Evolutionary conservation across 805 yeast genomes (phyloP).

Genomic region (Myxozyma udenii): DNA sequence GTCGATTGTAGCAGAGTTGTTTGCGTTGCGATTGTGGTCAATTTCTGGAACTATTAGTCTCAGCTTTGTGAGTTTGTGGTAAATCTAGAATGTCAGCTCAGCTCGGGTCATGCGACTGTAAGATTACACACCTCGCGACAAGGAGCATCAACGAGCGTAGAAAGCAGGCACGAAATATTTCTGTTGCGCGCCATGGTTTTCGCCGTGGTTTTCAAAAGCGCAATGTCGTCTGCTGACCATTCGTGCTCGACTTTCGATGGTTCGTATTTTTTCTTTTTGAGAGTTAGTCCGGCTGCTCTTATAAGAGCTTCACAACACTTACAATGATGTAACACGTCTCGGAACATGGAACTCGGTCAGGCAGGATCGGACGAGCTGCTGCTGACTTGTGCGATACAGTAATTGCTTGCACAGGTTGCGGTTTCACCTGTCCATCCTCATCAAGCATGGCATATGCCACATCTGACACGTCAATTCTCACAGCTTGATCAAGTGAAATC

Average conservation of each 20-base stretch:
- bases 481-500: neutral
- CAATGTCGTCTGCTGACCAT: slow-evolving; percentile 24
- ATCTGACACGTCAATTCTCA: neutral
- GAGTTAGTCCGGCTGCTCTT: too few relatives aligned
- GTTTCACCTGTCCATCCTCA: slow-evolving; percentile 11
- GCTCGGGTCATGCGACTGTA: too few relatives aligned
- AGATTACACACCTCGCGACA: slow-evolving; percentile 16
- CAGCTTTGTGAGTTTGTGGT: slow-evolving; percentile 12
- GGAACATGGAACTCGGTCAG: slow-evolving; percentile 18
- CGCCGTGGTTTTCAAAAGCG: slow-evolving; percentile 21
- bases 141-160: slow-evolving; percentile 13
- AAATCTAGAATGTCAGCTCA: slow-evolving; percentile 7
- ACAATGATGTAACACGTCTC: slow-evolving; percentile 14
- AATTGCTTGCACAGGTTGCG: slow-evolving; percentile 1
- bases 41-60: slow-evolving; percentile 5
- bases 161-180: slow-evolving; percentile 20
- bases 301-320: slow-evolving; percentile 1
- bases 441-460: slow-evolving; percentile 7
- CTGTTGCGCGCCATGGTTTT: slow-evolving; percentile 14
- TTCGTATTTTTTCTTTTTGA: too few relatives aligned
- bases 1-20: too few relatives aligned
- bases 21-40: neutral
- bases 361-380: slow-evolving; percentile 13
- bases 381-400: slow-evolving; percentile 4
- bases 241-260: neutral